Evolutionary conservation across 768 basidiomycete species (phyloP).

Genomic region (Leccinum obscurum): DNA sequence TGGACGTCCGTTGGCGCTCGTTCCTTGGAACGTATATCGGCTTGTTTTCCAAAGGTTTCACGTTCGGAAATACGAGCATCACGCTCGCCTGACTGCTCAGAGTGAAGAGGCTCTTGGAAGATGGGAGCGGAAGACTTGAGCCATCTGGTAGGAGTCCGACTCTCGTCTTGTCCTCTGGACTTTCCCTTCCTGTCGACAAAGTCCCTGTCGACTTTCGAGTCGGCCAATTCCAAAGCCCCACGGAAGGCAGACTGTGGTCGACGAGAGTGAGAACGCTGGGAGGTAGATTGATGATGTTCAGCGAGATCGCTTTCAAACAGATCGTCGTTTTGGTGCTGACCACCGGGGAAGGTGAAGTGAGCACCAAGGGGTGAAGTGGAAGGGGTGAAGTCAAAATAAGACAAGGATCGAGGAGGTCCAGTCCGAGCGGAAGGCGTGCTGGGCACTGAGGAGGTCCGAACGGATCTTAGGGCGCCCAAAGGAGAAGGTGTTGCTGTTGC

Average conservation of each 20-base stretch:
- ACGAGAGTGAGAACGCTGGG: constrained; percentile 24
- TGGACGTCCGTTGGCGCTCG: constrained; percentile 12
- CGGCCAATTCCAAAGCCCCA: constrained; percentile 54
- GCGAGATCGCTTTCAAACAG: constrained; percentile 34
- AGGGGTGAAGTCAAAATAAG: constrained; percentile 55
- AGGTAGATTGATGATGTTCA: constrained; percentile 35
- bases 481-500: constrained; percentile 15
- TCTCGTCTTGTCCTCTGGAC: constrained; percentile 47
- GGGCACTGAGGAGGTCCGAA: constrained; percentile 13
- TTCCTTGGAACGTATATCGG: constrained; percentile 6
- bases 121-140: constrained; percentile 46
- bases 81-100: constrained; percentile 23
- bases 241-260: constrained; percentile 52
- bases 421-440: constrained; percentile 64
- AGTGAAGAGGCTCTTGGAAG: constrained; percentile 29
- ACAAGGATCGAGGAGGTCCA: constrained; percentile 73
- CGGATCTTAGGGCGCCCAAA: constrained; percentile 3
- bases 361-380: constrained; percentile 41
- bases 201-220: constrained; percentile 36
- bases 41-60: constrained; percentile 6
- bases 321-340: constrained; percentile 28
- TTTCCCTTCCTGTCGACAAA: constrained; percentile 54
- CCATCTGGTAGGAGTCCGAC: constrained; percentile 57
- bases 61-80: constrained; percentile 23
- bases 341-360: constrained; percentile 26